Evolutionary conservation across 306 rosid species (phyloP), one percentile per base, ranked within the genome.

Genomic region (Ormosia emarginata): DNA sequence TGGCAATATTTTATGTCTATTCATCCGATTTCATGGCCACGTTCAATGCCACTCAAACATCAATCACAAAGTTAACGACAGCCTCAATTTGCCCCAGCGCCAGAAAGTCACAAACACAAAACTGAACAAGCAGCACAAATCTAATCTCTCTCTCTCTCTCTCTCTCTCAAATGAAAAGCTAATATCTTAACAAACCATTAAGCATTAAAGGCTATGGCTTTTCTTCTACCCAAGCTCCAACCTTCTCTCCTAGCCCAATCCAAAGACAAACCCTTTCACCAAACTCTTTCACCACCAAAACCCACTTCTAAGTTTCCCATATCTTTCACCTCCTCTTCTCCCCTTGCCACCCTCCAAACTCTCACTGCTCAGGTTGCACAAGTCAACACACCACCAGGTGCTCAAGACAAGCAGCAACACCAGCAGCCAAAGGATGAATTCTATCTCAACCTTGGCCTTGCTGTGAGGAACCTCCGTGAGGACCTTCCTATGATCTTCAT

Each of bases 391-490:
- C 92, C 90, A 18, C 77, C 77, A 3, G 86, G 67, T 81, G 75
- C 80, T 44, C 84, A 90, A 43, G 92, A 89, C 24, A 82, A 88
- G 84, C 88, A 82, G 77, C 87, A 82, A 41, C 79, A 86, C 0
- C 76, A 81, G 71, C 86, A 82, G 43, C 86, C 85, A 52, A 89
- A 85, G 58, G 95, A 90, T 50, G 95, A 95, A 8, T 95, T 93
- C 83, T 95, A 88, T 86, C 81, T 95, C 89, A 95, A 93, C 72
- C 92, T 95, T 75, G 99, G 99, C 72, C 74, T 86, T 41, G 98
- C 98, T 41, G 98, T 95, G 2, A 82, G 99, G 76, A 93, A 98
- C 1, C 94, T 95, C 11, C 97, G 98, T 17, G 99, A 95, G 62
- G 98, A 95, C 78, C 24, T 92, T 41, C 98, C 99, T 52, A 50